These are phyloP conservation scores for Erodium moschatum DNA, from an alignment of 441 rosid genomes.

Conservation along the genomic window DNA sequence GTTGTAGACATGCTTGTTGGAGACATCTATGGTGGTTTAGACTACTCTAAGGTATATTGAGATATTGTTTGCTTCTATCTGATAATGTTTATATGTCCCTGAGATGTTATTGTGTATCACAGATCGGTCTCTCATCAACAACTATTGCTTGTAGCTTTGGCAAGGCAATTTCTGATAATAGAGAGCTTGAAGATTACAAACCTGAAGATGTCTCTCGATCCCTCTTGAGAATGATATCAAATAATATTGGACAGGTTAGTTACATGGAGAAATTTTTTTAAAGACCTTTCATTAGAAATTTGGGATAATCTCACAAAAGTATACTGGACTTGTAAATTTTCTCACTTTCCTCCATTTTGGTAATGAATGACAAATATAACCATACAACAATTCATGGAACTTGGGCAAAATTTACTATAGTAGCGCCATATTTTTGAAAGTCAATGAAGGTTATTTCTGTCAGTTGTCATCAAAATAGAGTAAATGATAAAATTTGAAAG, in stretches of 20 bases:
- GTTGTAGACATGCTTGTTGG: slow-evolving; percentile 98
- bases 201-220: slow-evolving; percentile 96
- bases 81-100: slow-evolving; percentile 11
- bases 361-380: too few species aligned
- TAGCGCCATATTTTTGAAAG: too few species aligned
- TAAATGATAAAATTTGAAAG: too few species aligned
- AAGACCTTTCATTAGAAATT: background rate
- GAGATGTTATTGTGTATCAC: background rate
- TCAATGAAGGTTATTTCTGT: too few species aligned
- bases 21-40: slow-evolving; percentile 96
- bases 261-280: background rate
- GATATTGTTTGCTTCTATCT: background rate
- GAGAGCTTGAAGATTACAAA: slow-evolving; percentile 81
- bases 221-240: slow-evolving; percentile 93
- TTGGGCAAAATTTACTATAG: too few species aligned
- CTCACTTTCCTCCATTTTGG: too few species aligned
- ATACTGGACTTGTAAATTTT: too few species aligned
- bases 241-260: slow-evolving; percentile 91
- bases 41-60: slow-evolving; percentile 68
- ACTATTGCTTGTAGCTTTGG: slow-evolving; percentile 97
- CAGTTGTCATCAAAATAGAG: too few species aligned
- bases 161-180: slow-evolving; percentile 79
- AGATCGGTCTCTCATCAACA: slow-evolving; percentile 98
- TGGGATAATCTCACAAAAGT: background rate
- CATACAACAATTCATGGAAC: too few species aligned